A percentile compares a stretch with the other conserved stretches of the same genome.
Evolutionary conservation across 768 basidiomycete genomes (phyloP).

Genomic region (Lactarius trivialis): DNA sequence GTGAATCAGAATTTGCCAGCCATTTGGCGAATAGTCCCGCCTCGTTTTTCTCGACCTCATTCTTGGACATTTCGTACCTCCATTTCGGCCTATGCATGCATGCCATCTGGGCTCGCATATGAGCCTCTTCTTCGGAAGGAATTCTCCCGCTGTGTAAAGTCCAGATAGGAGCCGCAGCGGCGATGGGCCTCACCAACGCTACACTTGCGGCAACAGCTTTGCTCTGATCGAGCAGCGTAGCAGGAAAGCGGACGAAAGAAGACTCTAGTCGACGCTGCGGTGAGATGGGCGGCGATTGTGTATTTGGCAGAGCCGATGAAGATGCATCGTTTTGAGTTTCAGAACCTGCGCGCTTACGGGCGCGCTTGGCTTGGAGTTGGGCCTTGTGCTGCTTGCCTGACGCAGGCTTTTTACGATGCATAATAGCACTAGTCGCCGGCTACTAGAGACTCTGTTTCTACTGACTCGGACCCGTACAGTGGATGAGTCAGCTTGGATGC

Average conservation of each 20-base stretch:
- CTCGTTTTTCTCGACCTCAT: slow-evolving; percentile 86
- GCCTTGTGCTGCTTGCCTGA: slow-evolving; percentile 67
- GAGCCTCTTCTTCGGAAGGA: neutral
- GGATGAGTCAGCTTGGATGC: neutral
- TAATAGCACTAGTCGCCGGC: slow-evolving; percentile 5
- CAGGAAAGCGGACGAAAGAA: slow-evolving; percentile 57
- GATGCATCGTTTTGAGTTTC: slow-evolving; percentile 28
- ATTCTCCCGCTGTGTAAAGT: slow-evolving; percentile 9
- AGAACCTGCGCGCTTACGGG: slow-evolving; percentile 74
- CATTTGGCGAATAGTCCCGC: slow-evolving; percentile 78
- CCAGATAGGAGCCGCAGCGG: slow-evolving; percentile 33
- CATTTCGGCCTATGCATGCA: slow-evolving; percentile 79
- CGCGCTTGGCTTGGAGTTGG: slow-evolving; percentile 71
- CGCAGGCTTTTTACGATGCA: slow-evolving; percentile 39
- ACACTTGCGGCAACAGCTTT: slow-evolving; percentile 48
- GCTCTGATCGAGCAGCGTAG: slow-evolving; percentile 53
- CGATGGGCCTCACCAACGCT: slow-evolving; percentile 52
- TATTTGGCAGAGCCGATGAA: slow-evolving; percentile 1
- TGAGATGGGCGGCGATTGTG: slow-evolving; percentile 31
- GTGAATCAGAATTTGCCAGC: slow-evolving; percentile 57
- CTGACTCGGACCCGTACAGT: no score
- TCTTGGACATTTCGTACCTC: slow-evolving; percentile 80
- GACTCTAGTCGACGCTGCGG: slow-evolving; percentile 55
- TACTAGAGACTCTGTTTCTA: neutral
- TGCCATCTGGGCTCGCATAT: slow-evolving; percentile 25